Evolutionary conservation across 495 filamentous ascomycete species (phyloP).

Genomic region (Stereocaulon alpinum): DNA sequence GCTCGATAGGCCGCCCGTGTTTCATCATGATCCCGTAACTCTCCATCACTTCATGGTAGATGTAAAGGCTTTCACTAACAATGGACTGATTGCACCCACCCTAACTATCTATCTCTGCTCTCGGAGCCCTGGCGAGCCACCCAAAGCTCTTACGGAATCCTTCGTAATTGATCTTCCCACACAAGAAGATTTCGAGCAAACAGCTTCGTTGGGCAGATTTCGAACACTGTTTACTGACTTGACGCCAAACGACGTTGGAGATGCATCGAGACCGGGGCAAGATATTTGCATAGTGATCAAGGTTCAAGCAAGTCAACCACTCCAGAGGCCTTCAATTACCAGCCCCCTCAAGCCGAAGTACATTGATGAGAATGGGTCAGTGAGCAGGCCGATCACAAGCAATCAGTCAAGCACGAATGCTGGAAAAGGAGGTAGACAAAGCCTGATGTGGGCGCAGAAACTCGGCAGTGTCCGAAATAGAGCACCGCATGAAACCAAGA

Average conservation of each 20-base stretch:
- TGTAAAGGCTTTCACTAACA: conserved; percentile 66
- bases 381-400: conserved; percentile 24
- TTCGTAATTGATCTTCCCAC: conserved; percentile 72
- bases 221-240: conserved; percentile 85
- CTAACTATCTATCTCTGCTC: conserved; percentile 72
- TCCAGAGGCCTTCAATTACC: conserved; percentile 27
- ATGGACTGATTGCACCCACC: conserved; percentile 58
- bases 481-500: conserved; percentile 27
- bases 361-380: conserved; percentile 30
- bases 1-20: conserved; percentile 64
- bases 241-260: conserved; percentile 70
- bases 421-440: conserved; percentile 55
- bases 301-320: conserved; percentile 53
- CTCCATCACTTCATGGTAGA: conserved; percentile 81
- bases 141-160: conserved; percentile 67
- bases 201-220: conserved; percentile 43
- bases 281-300: conserved; percentile 79
- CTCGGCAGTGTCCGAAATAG: conserved; percentile 23
- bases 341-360: conserved; percentile 28
- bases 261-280: conserved; percentile 51
- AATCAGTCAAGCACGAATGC: conserved; percentile 27
- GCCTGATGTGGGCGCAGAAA: conserved; percentile 62
- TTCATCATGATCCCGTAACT: conserved; percentile 54
- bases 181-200: conserved; percentile 52
- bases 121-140: conserved; percentile 47